Base-by-base conservation (phyloP, 2,329 filamentous ascomycete species). In the Periconia sp. region DNA sequence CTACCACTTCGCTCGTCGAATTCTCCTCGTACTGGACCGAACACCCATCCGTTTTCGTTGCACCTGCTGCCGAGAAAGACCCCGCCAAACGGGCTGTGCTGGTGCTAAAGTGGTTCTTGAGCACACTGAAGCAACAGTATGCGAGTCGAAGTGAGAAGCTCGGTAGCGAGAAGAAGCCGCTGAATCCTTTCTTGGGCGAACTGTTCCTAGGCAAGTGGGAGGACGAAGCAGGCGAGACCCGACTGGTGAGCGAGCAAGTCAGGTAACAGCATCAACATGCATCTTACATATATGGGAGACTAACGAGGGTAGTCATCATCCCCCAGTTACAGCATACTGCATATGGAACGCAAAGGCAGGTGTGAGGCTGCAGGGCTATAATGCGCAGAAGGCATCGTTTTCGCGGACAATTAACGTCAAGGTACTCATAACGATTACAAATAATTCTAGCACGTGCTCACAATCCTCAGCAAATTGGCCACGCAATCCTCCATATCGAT, bases 91-190 rank as follows among this genome's bases (percentile, higher is more conserved):
- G 92, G 49, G 86, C 89, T 15, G 74, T 95, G 55, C 78, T 92
- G 23, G 92, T 97, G n/a, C 77, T 96, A 59, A 95, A 92, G 72
- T 97, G 92, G 92, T 97, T 96, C 75, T 75, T 97, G 41, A 92
- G 85, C 63, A 96, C 92, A 3, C 78, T 97, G 38, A 95, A 94
- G 76, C 89, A 95, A 72, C 90, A 95, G 68, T 87, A 87, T 67
- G 81, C 79, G 57, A 84, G 78, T 57, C 77, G 83, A 46, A 95
- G 89, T 66, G 92, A 96, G 68, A 85, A 85, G 68, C 72, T 85
- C 52, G 91, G 90, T 36, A 94, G 90, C 64, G 92, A 96, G 78
- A 97, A 97, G 84, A 99, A 97, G 78, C 92, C 92, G 2, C 75
- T 99, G 46, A 97, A 99, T 66, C 94, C 94, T 0, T 97, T 99